Evolutionary conservation across 2,329 filamentous ascomycete genomes (phyloP).

Genomic region (Coniochaeta prunicola): DNA sequence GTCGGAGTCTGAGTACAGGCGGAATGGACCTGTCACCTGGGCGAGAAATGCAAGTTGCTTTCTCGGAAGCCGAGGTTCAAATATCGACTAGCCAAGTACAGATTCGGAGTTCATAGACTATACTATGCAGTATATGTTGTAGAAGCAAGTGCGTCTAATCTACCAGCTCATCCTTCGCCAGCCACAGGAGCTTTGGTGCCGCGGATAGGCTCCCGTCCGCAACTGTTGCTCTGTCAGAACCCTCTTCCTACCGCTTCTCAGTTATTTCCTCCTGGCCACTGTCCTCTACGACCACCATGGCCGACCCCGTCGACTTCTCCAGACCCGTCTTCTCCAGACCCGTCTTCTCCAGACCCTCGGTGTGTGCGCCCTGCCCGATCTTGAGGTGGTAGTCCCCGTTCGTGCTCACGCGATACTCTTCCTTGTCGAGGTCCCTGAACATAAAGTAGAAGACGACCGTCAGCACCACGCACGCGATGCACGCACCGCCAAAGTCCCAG

Average conservation of each 20-base stretch:
- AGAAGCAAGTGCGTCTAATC: too few species aligned
- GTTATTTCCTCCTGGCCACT: neutral
- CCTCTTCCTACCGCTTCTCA: neutral
- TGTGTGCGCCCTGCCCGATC: neutral
- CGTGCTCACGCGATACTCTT: constrained; percentile 31
- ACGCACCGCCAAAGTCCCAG: constrained; percentile 40
- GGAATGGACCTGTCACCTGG: too few species aligned
- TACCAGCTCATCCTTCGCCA: too few species aligned
- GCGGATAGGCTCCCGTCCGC: too few species aligned
- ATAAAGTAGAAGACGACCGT: constrained; percentile 38
- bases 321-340: neutral
- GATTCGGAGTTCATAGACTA: too few species aligned
- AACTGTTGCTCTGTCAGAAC: too few species aligned
- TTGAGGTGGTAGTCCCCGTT: neutral
- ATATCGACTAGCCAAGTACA: too few species aligned
- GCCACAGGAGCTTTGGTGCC: too few species aligned
- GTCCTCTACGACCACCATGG: neutral
- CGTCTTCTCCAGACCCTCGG: neutral
- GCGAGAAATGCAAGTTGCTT: too few species aligned
- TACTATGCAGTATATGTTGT: too few species aligned
- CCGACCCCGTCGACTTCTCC: neutral
- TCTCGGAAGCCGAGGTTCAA: too few species aligned
- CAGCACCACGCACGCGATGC: constrained; percentile 35
- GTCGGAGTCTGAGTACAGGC: too few species aligned
- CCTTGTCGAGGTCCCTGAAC: constrained; percentile 38